Evolutionary conservation across 495 filamentous ascomycete genomes (phyloP).

Genomic region (Mycothermus thermophilus): DNA sequence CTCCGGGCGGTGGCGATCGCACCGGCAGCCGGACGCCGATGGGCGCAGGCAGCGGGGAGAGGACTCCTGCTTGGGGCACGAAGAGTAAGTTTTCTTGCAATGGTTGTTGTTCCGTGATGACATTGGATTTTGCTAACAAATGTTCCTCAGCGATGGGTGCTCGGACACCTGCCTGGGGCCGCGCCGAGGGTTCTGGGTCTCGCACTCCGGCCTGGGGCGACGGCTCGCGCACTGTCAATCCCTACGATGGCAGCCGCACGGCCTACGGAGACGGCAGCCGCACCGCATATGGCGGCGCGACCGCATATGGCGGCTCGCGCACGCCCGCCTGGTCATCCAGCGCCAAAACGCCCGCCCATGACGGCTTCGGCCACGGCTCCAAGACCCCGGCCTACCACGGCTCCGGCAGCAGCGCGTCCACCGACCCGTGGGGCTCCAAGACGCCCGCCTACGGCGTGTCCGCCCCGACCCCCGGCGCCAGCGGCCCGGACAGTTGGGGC

Average conservation of each 20-base stretch:
- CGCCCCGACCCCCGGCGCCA: slow-evolving; percentile 42
- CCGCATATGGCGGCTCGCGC: slow-evolving; percentile 45
- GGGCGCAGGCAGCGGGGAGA: slow-evolving; percentile 41
- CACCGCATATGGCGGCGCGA: slow-evolving; percentile 47
- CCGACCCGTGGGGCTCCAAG: slow-evolving; percentile 57
- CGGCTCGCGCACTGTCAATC: slow-evolving; percentile 59
- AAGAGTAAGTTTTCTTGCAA: slow-evolving; percentile 38
- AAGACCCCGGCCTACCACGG: slow-evolving; percentile 55
- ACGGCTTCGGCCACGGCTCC: slow-evolving; percentile 53
- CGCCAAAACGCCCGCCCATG: slow-evolving; percentile 47
- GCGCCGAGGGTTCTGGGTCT: slow-evolving; percentile 39
- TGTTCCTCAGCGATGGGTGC: slow-evolving; percentile 31
- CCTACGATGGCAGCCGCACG: slow-evolving; percentile 68
- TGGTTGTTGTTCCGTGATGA: background rate
- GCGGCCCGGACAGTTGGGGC: slow-evolving; percentile 33
- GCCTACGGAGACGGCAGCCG: slow-evolving; percentile 68
- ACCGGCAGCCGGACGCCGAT: slow-evolving; percentile 56
- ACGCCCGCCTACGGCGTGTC: slow-evolving; percentile 57
- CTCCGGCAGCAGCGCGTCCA: slow-evolving; percentile 30
- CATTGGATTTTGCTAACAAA: slow-evolving; percentile 13
- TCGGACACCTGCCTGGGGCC: slow-evolving; percentile 52
- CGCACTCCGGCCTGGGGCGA: slow-evolving; percentile 75
- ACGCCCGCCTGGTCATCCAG: slow-evolving; percentile 40
- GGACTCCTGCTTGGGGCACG: slow-evolving; percentile 58
- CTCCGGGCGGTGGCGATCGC: slow-evolving; percentile 21